phyloP scores from a whole-genome alignment of 305 asterid species.

The Ruellia speciosa region DNA sequence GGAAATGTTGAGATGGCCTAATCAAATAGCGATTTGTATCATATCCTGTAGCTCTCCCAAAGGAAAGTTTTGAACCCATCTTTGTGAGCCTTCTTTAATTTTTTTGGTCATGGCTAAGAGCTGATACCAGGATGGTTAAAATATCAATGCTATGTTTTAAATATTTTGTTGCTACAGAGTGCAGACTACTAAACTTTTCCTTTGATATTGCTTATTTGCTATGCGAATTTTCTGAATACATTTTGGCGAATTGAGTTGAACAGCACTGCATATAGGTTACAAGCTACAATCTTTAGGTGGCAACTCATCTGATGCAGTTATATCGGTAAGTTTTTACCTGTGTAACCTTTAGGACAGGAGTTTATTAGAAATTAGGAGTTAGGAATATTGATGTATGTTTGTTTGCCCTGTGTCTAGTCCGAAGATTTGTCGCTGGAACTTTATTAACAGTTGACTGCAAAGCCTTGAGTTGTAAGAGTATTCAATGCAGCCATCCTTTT shows the following conservation, averaged over 20 bases:
- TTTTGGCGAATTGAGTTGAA: conserved; percentile 18
- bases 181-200: conserved; percentile 6
- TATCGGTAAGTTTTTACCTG: background rate
- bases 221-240: conserved; percentile 11
- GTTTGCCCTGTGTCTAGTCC: too few relatives aligned
- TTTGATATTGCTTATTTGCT: conserved; percentile 20
- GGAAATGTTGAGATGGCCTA: conserved; percentile 41
- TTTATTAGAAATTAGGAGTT: too few relatives aligned
- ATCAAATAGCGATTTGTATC: conserved; percentile 19
- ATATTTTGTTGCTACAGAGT: background rate
- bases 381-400: too few relatives aligned
- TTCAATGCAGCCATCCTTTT: too few relatives aligned
- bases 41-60: conserved; percentile 16
- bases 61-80: conserved; percentile 27
- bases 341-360: background rate
- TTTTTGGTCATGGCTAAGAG: conserved; percentile 6
- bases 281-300: conserved; percentile 16
- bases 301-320: conserved; percentile 8
- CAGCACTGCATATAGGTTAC: conserved; percentile 10
- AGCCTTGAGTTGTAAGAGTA: too few relatives aligned
- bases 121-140: conserved; percentile 17
- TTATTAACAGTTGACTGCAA: too few relatives aligned
- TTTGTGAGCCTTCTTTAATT: conserved; percentile 18
- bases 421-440: too few relatives aligned
- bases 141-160: conserved; percentile 13